A percentile compares a stretch with the other conserved stretches of the same genome.
Evolutionary conservation across 768 basidiomycete genomes (phyloP).

Genomic region (Russula brevipes): DNA sequence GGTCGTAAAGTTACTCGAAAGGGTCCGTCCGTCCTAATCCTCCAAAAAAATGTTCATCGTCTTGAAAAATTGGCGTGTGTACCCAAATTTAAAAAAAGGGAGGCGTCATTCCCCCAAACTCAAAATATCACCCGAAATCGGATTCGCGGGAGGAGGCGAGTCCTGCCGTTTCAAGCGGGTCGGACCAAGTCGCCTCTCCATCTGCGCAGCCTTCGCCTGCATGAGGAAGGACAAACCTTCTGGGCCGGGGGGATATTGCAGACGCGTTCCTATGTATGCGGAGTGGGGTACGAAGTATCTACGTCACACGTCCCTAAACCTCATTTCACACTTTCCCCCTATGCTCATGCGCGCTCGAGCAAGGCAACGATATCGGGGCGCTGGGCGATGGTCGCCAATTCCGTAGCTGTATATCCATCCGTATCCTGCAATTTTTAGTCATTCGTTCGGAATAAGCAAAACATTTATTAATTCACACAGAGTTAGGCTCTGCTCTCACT

Average conservation of each 20-base stretch:
- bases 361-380: slow-evolving; percentile 49
- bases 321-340: too few relatives aligned
- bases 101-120: slow-evolving; percentile 52
- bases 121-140: slow-evolving; percentile 46
- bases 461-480: not conserved
- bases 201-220: slow-evolving; percentile 1
- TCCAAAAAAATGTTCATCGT: not conserved
- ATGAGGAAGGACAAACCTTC: not conserved
- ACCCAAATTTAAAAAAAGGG: slow-evolving; percentile 39
- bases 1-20: slow-evolving; percentile 69
- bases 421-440: slow-evolving; percentile 45
- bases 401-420: slow-evolving; percentile 56
- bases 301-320: not conserved
- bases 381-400: slow-evolving; percentile 55
- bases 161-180: not conserved
- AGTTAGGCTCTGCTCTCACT: slow-evolving; percentile 38
- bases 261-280: not conserved
- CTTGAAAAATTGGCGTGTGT: not conserved
- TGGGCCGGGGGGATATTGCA: not conserved
- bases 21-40: slow-evolving; percentile 47
- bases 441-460: slow-evolving; percentile 16
- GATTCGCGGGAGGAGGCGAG: not conserved
- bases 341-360: slow-evolving; percentile 25
- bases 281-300: not conserved
- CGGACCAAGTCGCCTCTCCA: not conserved